These are phyloP conservation scores for Moringa oleifera DNA, from an alignment of 345 rosid genomes.

Conservation along the genomic window DNA sequence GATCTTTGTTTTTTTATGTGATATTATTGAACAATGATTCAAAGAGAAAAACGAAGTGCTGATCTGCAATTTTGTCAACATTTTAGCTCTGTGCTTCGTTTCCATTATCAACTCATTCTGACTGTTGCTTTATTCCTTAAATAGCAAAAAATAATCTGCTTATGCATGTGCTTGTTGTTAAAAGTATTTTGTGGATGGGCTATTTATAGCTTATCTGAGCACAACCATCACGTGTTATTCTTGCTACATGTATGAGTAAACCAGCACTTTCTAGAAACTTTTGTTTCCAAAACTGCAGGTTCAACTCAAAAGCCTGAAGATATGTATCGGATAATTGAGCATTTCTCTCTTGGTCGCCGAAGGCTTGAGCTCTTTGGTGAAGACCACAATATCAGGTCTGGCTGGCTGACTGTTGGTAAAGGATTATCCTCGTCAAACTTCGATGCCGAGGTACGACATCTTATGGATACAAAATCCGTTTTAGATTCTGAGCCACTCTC, in stretches of 20 bases:
- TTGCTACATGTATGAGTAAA: background rate
- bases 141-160: too few relatives aligned
- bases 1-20: background rate
- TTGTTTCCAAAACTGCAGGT: conserved; percentile 38
- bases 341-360: conserved; percentile 91
- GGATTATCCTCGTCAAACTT: conserved; percentile 89
- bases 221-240: background rate
- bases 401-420: conserved; percentile 94
- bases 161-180: too few relatives aligned
- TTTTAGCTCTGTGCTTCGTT: too few relatives aligned
- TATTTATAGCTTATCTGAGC: too few relatives aligned
- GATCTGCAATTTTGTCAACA: too few relatives aligned
- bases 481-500: too few relatives aligned
- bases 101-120: too few relatives aligned
- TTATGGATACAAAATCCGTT: too few relatives aligned
- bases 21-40: background rate
- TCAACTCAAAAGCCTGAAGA: conserved; percentile 97
- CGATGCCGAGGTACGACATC: conserved; percentile 53
- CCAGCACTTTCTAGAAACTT: too few relatives aligned
- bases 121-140: too few relatives aligned
- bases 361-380: conserved; percentile 98
- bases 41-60: too few relatives aligned
- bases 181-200: too few relatives aligned
- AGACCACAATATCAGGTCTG: conserved; percentile 91
- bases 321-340: conserved; percentile 97